A percentile compares a stretch with the other conserved stretches of the same genome.
phyloP scores from a whole-genome alignment of 1,139 yeast species.

The Hyphopichia khmerensis region DNA sequence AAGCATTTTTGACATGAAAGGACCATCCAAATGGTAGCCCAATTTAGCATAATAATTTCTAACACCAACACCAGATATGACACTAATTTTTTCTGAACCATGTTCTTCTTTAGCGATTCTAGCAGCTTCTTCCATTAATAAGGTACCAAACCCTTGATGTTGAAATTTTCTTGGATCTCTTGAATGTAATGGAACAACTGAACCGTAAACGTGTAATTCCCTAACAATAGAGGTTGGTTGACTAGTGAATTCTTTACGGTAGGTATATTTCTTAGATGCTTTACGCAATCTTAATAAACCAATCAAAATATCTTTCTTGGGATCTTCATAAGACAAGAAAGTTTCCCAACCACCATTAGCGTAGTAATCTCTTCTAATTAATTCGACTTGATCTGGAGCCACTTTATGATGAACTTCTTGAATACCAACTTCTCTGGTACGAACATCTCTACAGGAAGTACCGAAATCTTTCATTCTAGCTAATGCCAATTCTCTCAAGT shows the following conservation, averaged over 20 bases:
- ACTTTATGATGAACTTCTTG: constrained; percentile 98
- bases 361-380: constrained; percentile 90
- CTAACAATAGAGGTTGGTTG: constrained; percentile 93
- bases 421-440: constrained; percentile 98
- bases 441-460: constrained; percentile 92
- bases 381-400: constrained; percentile 94
- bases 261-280: constrained; percentile 87
- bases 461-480: constrained; percentile 99
- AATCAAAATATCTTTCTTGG: constrained; percentile 91
- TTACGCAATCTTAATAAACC: constrained; percentile 86
- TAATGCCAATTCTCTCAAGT: constrained; percentile 88
- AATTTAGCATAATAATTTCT: constrained; percentile 90
- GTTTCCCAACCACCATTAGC: constrained; percentile 99
- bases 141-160: constrained; percentile 98
- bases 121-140: constrained; percentile 97
- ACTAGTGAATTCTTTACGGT: constrained; percentile 78
- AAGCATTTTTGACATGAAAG: constrained; percentile 79
- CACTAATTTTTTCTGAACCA: constrained; percentile 87
- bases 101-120: constrained; percentile 94
- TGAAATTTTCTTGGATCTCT: constrained; percentile 97
- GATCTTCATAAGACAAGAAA: constrained; percentile 92
- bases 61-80: constrained; percentile 97
- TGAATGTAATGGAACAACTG: constrained; percentile 96
- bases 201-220: constrained; percentile 95
- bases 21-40: constrained; percentile 93